Evolutionary conservation across 2,329 filamentous ascomycete species (phyloP).

Genomic region (Diaporthe sp.): DNA sequence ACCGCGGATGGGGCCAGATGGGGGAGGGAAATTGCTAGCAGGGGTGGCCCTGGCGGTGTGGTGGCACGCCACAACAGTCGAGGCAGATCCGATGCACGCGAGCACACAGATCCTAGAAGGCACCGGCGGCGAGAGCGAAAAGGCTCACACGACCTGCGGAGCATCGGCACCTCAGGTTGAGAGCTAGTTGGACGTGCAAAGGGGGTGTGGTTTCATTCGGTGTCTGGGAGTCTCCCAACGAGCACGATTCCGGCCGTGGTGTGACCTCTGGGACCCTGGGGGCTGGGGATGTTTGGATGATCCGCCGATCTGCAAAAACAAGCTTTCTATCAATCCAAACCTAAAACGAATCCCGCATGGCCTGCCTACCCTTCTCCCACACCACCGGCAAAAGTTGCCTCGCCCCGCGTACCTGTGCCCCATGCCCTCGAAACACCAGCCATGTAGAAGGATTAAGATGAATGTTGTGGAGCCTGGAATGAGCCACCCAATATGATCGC

Average conservation of each 20-base stretch:
- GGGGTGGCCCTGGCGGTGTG: not conserved
- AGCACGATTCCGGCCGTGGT: not conserved
- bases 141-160: constrained; percentile 1
- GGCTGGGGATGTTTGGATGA: constrained; percentile 18
- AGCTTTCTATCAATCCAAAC: constrained; percentile 28
- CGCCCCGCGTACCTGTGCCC: not conserved
- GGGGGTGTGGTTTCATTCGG: constrained; percentile 17
- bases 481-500: not conserved
- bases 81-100: constrained; percentile 13
- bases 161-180: not conserved
- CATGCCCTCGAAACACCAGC: constrained; percentile 2
- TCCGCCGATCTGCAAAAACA: constrained; percentile 22
- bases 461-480: not conserved
- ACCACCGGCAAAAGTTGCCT: constrained; percentile 4
- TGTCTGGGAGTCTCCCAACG: constrained; percentile 8
- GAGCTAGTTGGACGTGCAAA: not conserved
- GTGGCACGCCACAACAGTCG: not conserved
- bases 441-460: not conserved
- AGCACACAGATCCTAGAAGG: not conserved
- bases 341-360: constrained; percentile 8
- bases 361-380: not conserved
- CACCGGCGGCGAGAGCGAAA: constrained; percentile 7
- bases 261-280: not conserved
- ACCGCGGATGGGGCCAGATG: not conserved
- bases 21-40: not conserved